Conservation (phyloP, 2,329 filamentous ascomycete genomes). For the Neoarthrinium moseri region DNA sequence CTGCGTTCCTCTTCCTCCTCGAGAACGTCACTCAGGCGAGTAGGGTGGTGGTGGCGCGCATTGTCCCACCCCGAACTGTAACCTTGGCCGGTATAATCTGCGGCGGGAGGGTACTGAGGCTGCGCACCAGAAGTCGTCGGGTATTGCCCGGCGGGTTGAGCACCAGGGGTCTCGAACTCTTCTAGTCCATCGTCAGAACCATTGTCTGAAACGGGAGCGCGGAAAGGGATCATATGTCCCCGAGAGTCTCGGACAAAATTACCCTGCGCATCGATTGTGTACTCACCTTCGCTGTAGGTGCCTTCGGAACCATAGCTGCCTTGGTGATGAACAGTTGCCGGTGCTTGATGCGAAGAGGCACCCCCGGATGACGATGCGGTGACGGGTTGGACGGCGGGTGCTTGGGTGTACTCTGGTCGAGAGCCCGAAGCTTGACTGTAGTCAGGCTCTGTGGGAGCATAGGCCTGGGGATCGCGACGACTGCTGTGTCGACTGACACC, state of each 20-base stretch:
- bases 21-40: constrained; percentile 82
- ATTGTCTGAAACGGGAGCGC: constrained; percentile 41
- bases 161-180: constrained; percentile 56
- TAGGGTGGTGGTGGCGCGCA: constrained; percentile 82
- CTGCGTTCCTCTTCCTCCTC: constrained; percentile 83
- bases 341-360: constrained; percentile 45
- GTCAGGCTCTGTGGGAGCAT: constrained; percentile 29
- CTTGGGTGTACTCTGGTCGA: constrained; percentile 37
- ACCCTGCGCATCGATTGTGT: constrained; percentile 61
- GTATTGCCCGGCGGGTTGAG: constrained; percentile 31
- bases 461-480: constrained; percentile 36
- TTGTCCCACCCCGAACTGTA: constrained; percentile 72
- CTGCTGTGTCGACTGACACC: constrained; percentile 58
- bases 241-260: constrained; percentile 60
- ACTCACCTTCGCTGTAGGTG: constrained; percentile 70
- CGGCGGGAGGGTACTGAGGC: constrained; percentile 34
- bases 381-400: constrained; percentile 41
- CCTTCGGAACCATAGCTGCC: constrained; percentile 58
- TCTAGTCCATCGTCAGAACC: constrained; percentile 43
- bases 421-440: constrained; percentile 24
- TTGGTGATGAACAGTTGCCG: constrained; percentile 39
- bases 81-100: constrained; percentile 66
- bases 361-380: constrained; percentile 35
- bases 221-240: constrained; percentile 58
- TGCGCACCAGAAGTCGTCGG: constrained; percentile 27